Evolutionary conservation across 257 asterid species (phyloP).

Genomic region (Forsythia suspensa): DNA sequence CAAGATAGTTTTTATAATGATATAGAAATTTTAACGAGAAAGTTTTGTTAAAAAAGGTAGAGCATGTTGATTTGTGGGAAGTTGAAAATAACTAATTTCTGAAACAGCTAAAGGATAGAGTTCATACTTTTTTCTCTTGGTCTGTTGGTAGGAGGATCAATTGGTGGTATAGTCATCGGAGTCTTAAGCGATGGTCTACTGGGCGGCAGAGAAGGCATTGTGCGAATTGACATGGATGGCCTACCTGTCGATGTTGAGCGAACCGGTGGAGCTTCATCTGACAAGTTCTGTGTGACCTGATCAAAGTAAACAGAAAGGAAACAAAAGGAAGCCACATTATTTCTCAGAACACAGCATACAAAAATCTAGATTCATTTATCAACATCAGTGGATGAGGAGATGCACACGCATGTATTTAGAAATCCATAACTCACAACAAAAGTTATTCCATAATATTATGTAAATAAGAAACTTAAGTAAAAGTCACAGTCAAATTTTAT

Average conservation of each 20-base stretch:
- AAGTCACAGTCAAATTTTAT: slow-evolving; percentile 4
- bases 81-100: slow-evolving; percentile 4
- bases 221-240: slow-evolving; percentile 58
- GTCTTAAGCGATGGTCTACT: slow-evolving; percentile 55
- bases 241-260: slow-evolving; percentile 89
- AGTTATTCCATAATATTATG: slow-evolving; percentile 8
- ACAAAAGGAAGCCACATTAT: slow-evolving; percentile 16
- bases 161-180: slow-evolving; percentile 61
- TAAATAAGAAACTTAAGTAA: slow-evolving; percentile 13
- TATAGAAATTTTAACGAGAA: slow-evolving; percentile 5
- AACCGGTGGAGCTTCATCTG: slow-evolving; percentile 59
- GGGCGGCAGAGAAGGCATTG: slow-evolving; percentile 55
- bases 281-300: slow-evolving; percentile 54
- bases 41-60: background rate
- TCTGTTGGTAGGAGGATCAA: slow-evolving; percentile 69
- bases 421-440: background rate
- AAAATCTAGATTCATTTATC: background rate
- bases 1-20: background rate
- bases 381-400: background rate
- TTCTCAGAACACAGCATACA: slow-evolving; percentile 11
- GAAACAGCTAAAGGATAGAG: slow-evolving; percentile 18
- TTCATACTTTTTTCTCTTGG: slow-evolving; percentile 78
- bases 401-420: background rate
- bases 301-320: slow-evolving; percentile 20
- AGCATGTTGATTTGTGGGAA: slow-evolving; percentile 7